These are phyloP conservation scores for Tolypocladium capitatum DNA, from an alignment of 2,329 filamentous ascomycete species.

Conservation along the genomic window DNA sequence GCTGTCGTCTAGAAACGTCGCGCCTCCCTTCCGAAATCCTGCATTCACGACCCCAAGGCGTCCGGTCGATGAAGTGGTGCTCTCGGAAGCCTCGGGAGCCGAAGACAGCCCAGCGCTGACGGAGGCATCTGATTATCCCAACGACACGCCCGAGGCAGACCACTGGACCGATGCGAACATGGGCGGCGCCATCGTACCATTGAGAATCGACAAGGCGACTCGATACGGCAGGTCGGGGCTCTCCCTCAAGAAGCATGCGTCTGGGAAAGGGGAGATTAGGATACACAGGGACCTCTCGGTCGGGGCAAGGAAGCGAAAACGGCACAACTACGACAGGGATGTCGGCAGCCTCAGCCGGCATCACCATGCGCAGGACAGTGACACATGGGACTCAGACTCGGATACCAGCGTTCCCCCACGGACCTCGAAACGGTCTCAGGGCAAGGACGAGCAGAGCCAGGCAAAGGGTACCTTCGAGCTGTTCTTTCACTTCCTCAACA, in stretches of 20 bases:
- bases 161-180: constrained; percentile 28
- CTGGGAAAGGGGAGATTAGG: constrained; percentile 55
- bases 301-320: constrained; percentile 38
- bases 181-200: constrained; percentile 30
- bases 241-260: constrained; percentile 25
- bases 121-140: constrained; percentile 39
- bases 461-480: constrained; percentile 22
- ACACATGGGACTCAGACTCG: constrained; percentile 36
- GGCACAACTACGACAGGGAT: constrained; percentile 36
- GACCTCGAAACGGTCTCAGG: constrained; percentile 9
- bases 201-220: constrained; percentile 30
- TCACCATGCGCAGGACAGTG: constrained; percentile 25
- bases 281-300: constrained; percentile 25
- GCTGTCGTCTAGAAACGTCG: constrained; percentile 26
- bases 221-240: constrained; percentile 27
- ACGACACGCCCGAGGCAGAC: constrained; percentile 39
- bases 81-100: constrained; percentile 42
- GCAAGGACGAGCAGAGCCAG: constrained; percentile 11
- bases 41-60: constrained; percentile 52
- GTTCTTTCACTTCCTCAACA: constrained; percentile 38
- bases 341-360: constrained; percentile 36
- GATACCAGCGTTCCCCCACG: constrained; percentile 20
- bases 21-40: constrained; percentile 46
- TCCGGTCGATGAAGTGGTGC: constrained; percentile 36
- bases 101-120: constrained; percentile 49